Evolutionary conservation across 371 early-diverging fungal genomes (phyloP).

Genomic region (Rhizopus microsporus): DNA sequence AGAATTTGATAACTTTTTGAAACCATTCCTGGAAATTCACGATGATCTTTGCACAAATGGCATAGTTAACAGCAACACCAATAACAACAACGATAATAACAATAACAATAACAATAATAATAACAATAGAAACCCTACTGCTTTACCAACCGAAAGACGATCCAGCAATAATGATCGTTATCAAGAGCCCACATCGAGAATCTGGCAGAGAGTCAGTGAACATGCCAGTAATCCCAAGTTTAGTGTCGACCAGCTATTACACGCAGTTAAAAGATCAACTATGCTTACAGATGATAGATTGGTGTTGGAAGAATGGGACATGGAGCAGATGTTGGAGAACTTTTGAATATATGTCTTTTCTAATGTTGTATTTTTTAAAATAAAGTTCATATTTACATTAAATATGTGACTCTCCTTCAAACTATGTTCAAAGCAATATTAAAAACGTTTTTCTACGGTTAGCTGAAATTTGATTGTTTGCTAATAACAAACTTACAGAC

Average conservation of each 20-base stretch:
- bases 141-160: background rate
- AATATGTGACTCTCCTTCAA: no score
- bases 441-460: no score
- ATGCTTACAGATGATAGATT: conserved; percentile 5
- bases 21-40: conserved; percentile 4
- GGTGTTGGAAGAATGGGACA: conserved; percentile 29
- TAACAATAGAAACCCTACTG: background rate
- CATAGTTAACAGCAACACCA: background rate
- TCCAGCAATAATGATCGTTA: background rate
- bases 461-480: no score
- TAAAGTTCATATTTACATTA: background rate
- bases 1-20: background rate
- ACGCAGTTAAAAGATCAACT: conserved; percentile 11
- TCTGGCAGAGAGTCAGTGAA: conserved; percentile 11
- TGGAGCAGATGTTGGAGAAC: conserved; percentile 24
- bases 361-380: background rate
- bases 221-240: conserved; percentile 10
- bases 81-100: background rate
- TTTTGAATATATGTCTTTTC: conserved; percentile 5
- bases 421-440: no score
- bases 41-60: background rate
- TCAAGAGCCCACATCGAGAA: conserved; percentile 1
- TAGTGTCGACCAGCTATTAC: conserved; percentile 14
- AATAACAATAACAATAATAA: background rate
- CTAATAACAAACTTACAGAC: no score